Base-by-base conservation (phyloP, 352 stramenopile genomes). In the Phytopythium ostracodes region DNA sequence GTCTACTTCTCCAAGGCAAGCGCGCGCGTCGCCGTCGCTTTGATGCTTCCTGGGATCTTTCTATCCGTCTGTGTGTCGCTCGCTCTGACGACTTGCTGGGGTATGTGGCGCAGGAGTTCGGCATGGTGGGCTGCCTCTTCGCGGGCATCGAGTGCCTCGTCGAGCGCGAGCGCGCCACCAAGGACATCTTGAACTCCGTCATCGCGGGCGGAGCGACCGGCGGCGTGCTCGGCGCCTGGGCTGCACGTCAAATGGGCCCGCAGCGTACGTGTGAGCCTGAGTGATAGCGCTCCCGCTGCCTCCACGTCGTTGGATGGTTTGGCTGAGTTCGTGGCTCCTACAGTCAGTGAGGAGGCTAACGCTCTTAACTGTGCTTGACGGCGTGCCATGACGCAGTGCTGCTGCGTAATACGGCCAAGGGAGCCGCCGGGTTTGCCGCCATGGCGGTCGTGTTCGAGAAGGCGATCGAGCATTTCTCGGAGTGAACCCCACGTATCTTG, bases 381-480 rank as follows among this genome's bases (percentile, higher is more conserved):
- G 6, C 40, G 68, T 43, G 18, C 36, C 33, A 44, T 44, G 8
- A 15, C 25, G 47, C 59, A 93, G 85, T 89, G 63, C 51, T 92
- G 49, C 57, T 81, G 51, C 73, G 72, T 61, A 88, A 94, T 62
- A 91, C 82, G 33, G 72, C 56, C 43, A 96, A 96, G 60, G 83
- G 87, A 17, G 85, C 84, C 2, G 81, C 79, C 10, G 81, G 84
- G 40, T 96, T 96, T 61, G 83, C 85, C 4, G 77, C 76, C 53
- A 92, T 96, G 79, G 85, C 83, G 31, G 85, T 93, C 24, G 81
- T 93, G 27, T 93, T 96, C 71, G 87, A 96, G 58, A 94, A 91
- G 63, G 80, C 73, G 33, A 84, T 91, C 33, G 84, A 94, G 66
- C 67, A 83, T 56, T 70, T 92, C 14, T 79, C 68, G 5, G 68